These are phyloP conservation scores for Porogramme epimiltina DNA, from an alignment of 1,284 basidiomycete genomes.

Conservation along the genomic window DNA sequence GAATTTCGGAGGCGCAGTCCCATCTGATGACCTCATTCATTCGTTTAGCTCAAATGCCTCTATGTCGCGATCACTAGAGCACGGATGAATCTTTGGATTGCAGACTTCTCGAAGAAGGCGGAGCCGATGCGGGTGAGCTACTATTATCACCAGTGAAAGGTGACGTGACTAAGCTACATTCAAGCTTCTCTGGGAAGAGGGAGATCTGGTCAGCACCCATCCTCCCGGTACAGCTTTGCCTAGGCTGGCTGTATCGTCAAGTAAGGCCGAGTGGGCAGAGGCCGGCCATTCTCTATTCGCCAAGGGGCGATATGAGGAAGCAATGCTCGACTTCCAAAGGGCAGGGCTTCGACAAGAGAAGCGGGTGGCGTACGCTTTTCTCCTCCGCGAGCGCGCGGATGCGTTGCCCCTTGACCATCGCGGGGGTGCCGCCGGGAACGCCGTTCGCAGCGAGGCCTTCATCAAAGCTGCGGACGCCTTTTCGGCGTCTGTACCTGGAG, in stretches of 20 bases:
- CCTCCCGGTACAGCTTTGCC: conserved; percentile 46
- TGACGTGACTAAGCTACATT: background rate
- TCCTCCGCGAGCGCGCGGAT: conserved; percentile 43
- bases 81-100: conserved; percentile 65
- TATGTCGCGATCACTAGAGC: conserved; percentile 74
- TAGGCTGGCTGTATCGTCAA: conserved; percentile 38
- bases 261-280: conserved; percentile 52
- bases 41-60: conserved; percentile 56
- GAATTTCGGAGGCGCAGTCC: background rate
- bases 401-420: conserved; percentile 3
- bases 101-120: conserved; percentile 55
- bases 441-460: conserved; percentile 34
- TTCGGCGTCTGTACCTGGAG: conserved; percentile 30
- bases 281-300: conserved; percentile 54
- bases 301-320: conserved; percentile 56
- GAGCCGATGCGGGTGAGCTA: conserved; percentile 56
- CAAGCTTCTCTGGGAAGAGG: conserved; percentile 52
- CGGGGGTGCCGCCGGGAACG: background rate
- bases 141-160: background rate
- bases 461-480: conserved; percentile 51
- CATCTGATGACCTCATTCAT: too few species aligned
- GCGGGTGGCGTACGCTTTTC: conserved; percentile 47
- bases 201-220: conserved; percentile 42
- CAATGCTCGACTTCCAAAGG: conserved; percentile 62
- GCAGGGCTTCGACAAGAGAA: conserved; percentile 48